Conservation (phyloP, 352 stramenopile genomes). For the Globisporangium sylvaticum region DNA sequence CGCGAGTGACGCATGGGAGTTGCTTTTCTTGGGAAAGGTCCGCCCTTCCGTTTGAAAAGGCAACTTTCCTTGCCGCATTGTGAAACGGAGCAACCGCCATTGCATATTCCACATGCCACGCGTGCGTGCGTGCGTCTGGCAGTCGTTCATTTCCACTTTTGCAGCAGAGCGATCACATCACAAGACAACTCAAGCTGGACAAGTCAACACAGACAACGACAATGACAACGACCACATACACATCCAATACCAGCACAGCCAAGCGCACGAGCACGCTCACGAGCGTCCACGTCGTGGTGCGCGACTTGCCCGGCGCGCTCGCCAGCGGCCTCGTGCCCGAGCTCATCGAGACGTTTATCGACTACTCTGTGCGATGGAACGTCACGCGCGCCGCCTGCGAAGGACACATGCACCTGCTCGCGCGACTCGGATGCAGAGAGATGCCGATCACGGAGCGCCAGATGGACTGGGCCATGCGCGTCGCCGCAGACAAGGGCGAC, state of each 20-base stretch:
- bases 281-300: conserved; percentile 38
- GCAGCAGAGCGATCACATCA: background rate
- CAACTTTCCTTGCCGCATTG: background rate
- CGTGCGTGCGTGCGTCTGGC: background rate
- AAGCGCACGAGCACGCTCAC: conserved; percentile 22
- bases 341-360: conserved; percentile 10
- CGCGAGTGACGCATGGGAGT: background rate
- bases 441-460: conserved; percentile 7
- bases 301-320: conserved; percentile 25
- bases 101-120: background rate
- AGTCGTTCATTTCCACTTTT: background rate
- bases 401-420: conserved; percentile 11
- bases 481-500: conserved; percentile 38
- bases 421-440: conserved; percentile 1
- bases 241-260: background rate
- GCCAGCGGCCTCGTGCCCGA: conserved; percentile 29
- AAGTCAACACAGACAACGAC: background rate
- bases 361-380: conserved; percentile 9
- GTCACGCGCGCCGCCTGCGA: conserved; percentile 7
- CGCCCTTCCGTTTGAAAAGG: background rate
- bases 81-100: background rate
- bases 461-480: conserved; percentile 26
- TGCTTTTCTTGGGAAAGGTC: background rate
- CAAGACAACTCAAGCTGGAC: background rate
- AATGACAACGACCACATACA: background rate